Base-by-base conservation (phyloP, 2,329 filamentous ascomycete species). In the Phialocephala subalpina region DNA sequence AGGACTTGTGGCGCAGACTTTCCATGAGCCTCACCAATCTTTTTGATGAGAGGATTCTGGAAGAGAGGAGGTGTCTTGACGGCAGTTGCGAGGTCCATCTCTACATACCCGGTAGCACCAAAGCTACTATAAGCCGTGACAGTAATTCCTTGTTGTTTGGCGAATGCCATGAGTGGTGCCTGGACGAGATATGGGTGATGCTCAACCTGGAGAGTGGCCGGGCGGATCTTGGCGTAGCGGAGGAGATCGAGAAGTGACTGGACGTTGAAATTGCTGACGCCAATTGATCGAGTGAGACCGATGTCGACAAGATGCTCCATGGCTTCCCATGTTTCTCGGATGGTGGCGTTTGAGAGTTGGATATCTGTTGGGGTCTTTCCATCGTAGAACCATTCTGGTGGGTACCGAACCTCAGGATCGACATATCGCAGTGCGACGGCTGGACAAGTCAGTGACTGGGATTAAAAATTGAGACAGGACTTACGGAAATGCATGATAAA, bases 141-240 rank as follows among this genome's bases (percentile, higher is more conserved):
- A 72, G 84, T 83, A 72, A 95, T 89, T 67, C 87, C 87, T 81
- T 92, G 84, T 64, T 82, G 80, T 81, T 90, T 84, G 76, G 88
- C 90, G 62, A 92, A 87, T 73, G 86, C 81, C 74, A 95, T 78
- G 60, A 95, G 86, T 63, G 87, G 83, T 69, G 83, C 79, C 84
- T 95, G 92, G 70, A 90, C 89, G 66, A 94, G 87, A 85, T 93
- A 95, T 36, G 92, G 92, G 84, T 96, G 92, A 82, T 94, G 91
- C 84, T 95, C 92, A 79, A 96, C 89, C 84, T 96, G 92, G 67
- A 95, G 88, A 56, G 90, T 89, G 55, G 92, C 90, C 18, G 92
- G 91, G 42, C 83, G 84, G 79, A 93, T 87, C 73, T 85, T 86
- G 69, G 91, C 91, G 79, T 93, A 92, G 73, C 90, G 88, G 76